Evolutionary conservation across 768 basidiomycete genomes (phyloP).

Genomic region (Podaxis mareebaensis): DNA sequence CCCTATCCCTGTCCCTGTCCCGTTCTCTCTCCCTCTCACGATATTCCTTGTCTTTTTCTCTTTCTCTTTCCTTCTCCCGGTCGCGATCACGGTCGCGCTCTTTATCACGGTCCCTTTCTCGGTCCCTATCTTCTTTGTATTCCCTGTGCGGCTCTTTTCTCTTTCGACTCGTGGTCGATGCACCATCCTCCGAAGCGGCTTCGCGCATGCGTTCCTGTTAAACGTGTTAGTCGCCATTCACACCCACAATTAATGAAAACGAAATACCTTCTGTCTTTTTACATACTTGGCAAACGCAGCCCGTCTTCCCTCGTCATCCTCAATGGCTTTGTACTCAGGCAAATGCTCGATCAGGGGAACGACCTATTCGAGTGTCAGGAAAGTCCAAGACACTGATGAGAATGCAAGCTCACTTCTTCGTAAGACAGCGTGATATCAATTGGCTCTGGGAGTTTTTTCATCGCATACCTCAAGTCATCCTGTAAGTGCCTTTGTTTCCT

Average conservation of each 20-base stretch:
- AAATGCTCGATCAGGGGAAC: conserved; percentile 79
- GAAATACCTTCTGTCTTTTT: conserved; percentile 81
- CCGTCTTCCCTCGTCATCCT: conserved; percentile 83
- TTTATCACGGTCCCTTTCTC: conserved; percentile 40
- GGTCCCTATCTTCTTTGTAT: conserved; percentile 45
- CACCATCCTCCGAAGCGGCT: conserved; percentile 80
- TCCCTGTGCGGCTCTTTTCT: conserved; percentile 74
- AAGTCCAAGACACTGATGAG: neutral
- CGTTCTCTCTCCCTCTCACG: conserved; percentile 36
- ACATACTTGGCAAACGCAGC: conserved; percentile 87
- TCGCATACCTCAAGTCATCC: conserved; percentile 94
- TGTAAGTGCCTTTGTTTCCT: conserved; percentile 84
- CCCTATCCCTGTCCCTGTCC: conserved; percentile 36
- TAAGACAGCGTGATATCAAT: conserved; percentile 75
- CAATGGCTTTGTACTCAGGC: conserved; percentile 83
- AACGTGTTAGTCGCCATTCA: neutral
- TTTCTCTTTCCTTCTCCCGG: conserved; percentile 33
- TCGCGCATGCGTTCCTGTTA: conserved; percentile 76
- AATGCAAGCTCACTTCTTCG: conserved; percentile 63
- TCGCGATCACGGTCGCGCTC: conserved; percentile 45
- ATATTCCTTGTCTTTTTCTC: conserved; percentile 35
- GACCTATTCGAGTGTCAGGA: conserved; percentile 41
- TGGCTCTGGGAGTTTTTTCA: conserved; percentile 85
- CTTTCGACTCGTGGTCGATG: conserved; percentile 76
- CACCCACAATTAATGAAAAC: neutral